Percentiles rank a stretch among this genome's conserved stretches.
Evolutionary conservation across 495 filamentous ascomycete genomes (phyloP).

Genomic region (Penicillium angulare): DNA sequence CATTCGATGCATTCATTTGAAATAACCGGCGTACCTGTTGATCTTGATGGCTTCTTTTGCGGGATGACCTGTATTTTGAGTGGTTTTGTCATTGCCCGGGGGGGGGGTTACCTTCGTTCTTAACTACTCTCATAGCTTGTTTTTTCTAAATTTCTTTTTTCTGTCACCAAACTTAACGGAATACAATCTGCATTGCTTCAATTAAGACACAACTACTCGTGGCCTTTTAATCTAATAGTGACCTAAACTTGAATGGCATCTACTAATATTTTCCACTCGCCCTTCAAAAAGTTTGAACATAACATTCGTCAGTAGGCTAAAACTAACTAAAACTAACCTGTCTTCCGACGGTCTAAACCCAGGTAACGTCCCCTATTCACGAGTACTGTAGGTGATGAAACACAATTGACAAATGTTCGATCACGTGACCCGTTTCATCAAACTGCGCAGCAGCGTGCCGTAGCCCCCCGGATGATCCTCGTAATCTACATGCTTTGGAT

Average conservation of each 20-base stretch:
- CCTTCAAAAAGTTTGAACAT: neutral
- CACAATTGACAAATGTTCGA: too few species aligned
- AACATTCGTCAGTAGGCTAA: neutral
- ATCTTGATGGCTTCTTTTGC: constrained; percentile 32
- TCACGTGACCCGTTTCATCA: neutral
- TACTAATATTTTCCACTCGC: too few species aligned
- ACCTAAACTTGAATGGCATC: too few species aligned
- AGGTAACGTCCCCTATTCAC: too few species aligned
- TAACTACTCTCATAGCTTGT: constrained; percentile 25
- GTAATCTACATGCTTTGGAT: neutral
- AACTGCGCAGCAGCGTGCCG: neutral
- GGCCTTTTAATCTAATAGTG: too few species aligned
- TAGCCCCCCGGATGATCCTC: neutral
- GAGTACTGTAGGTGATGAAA: too few species aligned
- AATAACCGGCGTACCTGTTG: constrained; percentile 25
- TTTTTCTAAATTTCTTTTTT: constrained; percentile 16
- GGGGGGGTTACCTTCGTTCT: constrained; percentile 29
- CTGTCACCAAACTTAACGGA: constrained; percentile 18
- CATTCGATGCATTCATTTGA: constrained; percentile 28
- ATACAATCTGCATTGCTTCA: constrained; percentile 35
- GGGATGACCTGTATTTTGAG: constrained; percentile 25
- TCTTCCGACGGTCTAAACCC: too few species aligned
- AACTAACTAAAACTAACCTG: too few species aligned
- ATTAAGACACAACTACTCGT: neutral
- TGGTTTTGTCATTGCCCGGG: constrained; percentile 16